phyloP scores from a whole-genome alignment of 2,329 filamentous ascomycete species.

The Thielaviopsis populi region DNA sequence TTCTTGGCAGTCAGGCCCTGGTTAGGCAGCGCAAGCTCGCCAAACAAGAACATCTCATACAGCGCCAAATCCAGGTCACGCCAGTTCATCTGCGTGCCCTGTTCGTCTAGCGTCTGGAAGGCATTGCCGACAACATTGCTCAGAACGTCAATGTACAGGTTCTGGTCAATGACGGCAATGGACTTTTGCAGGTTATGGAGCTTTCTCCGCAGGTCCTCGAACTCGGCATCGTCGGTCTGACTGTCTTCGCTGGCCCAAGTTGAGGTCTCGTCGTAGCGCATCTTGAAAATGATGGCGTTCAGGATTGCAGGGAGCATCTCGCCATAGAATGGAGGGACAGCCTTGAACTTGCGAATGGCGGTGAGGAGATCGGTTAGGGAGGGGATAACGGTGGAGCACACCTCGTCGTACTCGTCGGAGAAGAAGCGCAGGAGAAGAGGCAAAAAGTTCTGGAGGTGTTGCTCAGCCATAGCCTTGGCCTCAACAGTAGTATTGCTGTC shows the following conservation, averaged over 20 bases:
- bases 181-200: conserved; percentile 85
- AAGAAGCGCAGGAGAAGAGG: conserved; percentile 87
- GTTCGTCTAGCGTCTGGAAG: conserved; percentile 64
- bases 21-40: conserved; percentile 80
- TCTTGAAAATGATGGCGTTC: conserved; percentile 84
- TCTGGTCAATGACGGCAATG: conserved; percentile 76
- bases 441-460: conserved; percentile 68
- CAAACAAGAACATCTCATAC: conserved; percentile 91
- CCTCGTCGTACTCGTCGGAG: conserved; percentile 93
- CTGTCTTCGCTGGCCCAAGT: conserved; percentile 90
- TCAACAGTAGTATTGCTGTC: conserved; percentile 44
- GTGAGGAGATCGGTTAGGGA: conserved; percentile 84
- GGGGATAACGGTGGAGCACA: conserved; percentile 90
- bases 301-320: conserved; percentile 75
- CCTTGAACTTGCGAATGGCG: conserved; percentile 67
- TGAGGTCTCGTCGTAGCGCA: conserved; percentile 92
- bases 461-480: conserved; percentile 60
- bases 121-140: conserved; percentile 79
- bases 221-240: conserved; percentile 92
- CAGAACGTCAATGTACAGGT: conserved; percentile 74
- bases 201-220: conserved; percentile 82
- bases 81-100: conserved; percentile 71
- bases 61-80: conserved; percentile 85
- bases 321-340: conserved; percentile 60
- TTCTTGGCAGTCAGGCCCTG: conserved; percentile 78